phyloP scores from a whole-genome alignment of 2,329 filamentous ascomycete species.

The Hypoxylon sp. region DNA sequence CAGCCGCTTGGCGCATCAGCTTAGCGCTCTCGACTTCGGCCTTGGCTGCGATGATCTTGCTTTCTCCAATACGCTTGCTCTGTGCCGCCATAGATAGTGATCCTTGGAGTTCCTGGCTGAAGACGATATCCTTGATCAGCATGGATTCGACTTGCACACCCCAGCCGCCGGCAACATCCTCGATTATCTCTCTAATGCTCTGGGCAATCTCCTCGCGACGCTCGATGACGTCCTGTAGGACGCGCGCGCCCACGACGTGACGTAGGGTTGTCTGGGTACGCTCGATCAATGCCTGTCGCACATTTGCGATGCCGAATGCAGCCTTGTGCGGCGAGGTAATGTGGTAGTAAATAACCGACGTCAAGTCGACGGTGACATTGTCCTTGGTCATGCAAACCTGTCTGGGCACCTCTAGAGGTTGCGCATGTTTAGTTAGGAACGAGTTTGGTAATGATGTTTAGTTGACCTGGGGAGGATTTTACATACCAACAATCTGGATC shows the following conservation, averaged over 20 bases:
- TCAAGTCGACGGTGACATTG: conserved; percentile 94
- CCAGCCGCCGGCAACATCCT: conserved; percentile 94
- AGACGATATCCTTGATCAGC: conserved; percentile 99
- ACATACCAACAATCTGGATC: conserved; percentile 85
- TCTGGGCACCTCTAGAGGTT: conserved; percentile 80
- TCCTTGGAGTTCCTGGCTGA: conserved; percentile 94
- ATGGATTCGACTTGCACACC: conserved; percentile 97
- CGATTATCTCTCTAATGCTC: conserved; percentile 96
- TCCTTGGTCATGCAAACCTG: conserved; percentile 99
- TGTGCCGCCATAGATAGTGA: conserved; percentile 98
- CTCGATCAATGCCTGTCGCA: conserved; percentile 95
- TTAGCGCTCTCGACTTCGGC: conserved; percentile 98
- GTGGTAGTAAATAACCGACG: conserved; percentile 99
- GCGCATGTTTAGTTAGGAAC: conserved; percentile 13
- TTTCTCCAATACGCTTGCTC: conserved; percentile 97
- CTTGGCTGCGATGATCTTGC: conserved; percentile 96
- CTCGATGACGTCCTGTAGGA: conserved; percentile 98
- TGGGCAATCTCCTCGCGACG: conserved; percentile 96
- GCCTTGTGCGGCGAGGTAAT: conserved; percentile 96
- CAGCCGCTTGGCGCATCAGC: conserved; percentile 91
- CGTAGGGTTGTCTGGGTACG: conserved; percentile 97
- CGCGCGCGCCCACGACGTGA: conserved; percentile 94
- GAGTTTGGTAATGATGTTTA: background rate
- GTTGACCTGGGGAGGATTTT: conserved; percentile 13
- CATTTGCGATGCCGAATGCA: conserved; percentile 94